phyloP scores from a whole-genome alignment of 2,329 filamentous ascomycete genomes.

The Paracoccidioides lutzii region DNA sequence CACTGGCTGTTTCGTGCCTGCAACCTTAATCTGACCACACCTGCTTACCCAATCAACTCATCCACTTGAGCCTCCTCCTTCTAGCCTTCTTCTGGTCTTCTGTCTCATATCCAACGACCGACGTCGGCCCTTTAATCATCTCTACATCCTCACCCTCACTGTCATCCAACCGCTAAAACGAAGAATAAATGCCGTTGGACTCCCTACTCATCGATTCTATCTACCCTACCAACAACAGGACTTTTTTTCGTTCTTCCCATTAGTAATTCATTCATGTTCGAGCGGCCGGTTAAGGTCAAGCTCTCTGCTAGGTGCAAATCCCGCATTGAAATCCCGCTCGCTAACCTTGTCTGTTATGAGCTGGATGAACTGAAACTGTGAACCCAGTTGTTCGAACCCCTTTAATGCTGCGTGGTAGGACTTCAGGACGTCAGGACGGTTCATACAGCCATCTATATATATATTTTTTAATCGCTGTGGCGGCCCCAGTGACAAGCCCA shows the following conservation, averaged over 20 bases:
- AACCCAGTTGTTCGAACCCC: too few species aligned
- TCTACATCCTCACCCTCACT: slow-evolving; percentile 3
- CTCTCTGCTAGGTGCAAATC: neutral
- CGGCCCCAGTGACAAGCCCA: too few species aligned
- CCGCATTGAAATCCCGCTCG: neutral
- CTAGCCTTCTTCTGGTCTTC: neutral
- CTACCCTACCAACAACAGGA: neutral
- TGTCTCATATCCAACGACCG: neutral
- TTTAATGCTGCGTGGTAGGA: too few species aligned
- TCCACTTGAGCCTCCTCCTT: neutral
- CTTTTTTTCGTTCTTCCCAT: neutral
- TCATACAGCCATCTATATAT: too few species aligned
- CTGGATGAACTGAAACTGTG: neutral
- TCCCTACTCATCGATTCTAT: neutral
- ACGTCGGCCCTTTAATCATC: slow-evolving; percentile 6
- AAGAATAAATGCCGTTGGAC: neutral
- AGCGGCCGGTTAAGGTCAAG: neutral
- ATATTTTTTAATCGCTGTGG: too few species aligned
- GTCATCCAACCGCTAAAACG: neutral
- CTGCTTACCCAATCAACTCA: slow-evolving; percentile 1
- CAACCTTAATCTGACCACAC: slow-evolving; percentile 6
- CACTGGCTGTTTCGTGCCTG: neutral
- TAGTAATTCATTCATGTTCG: neutral
- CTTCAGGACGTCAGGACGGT: too few species aligned
- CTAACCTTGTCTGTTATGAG: neutral